A percentile compares a stretch with the other conserved stretches of the same genome.
Evolutionary conservation across 495 filamentous ascomycete species (phyloP).

Genomic region (Tuber magnatum): DNA sequence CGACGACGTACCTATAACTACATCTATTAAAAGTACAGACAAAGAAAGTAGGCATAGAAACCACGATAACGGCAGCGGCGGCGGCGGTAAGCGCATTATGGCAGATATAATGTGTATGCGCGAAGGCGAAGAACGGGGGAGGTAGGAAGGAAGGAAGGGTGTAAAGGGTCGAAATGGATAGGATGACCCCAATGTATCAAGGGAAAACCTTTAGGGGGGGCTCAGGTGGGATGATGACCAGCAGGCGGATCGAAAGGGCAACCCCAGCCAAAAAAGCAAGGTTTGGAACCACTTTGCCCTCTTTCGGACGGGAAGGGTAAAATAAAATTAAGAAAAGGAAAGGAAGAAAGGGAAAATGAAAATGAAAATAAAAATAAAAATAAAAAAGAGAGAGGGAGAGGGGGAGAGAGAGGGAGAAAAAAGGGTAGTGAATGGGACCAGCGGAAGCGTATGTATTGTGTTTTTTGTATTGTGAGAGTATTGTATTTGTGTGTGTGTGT

Average conservation of each 20-base stretch:
- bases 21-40: conserved; percentile 24
- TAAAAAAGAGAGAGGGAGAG: not conserved
- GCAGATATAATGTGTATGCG: not conserved
- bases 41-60: conserved; percentile 27
- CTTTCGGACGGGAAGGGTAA: not conserved
- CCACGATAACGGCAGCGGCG: conserved; percentile 32
- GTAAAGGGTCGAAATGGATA: conserved; percentile 12
- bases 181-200: not conserved
- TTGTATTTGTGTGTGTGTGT: not conserved
- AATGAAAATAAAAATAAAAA: no score
- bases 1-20: conserved; percentile 20
- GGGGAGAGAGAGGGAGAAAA: not conserved
- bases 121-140: conserved; percentile 8
- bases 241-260: not conserved
- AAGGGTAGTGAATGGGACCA: not conserved
- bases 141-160: conserved; percentile 12
- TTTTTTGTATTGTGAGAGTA: not conserved
- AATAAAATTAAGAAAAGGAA: not conserved
- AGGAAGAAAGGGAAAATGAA: not conserved
- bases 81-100: conserved; percentile 31
- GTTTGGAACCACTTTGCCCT: not conserved
- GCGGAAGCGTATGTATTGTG: not conserved
- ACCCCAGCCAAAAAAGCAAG: not conserved
- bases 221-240: not conserved
- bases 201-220: not conserved